Conservation (phyloP, 768 basidiomycete species). For the Pseudohyphozyma bogoriensis region DNA sequence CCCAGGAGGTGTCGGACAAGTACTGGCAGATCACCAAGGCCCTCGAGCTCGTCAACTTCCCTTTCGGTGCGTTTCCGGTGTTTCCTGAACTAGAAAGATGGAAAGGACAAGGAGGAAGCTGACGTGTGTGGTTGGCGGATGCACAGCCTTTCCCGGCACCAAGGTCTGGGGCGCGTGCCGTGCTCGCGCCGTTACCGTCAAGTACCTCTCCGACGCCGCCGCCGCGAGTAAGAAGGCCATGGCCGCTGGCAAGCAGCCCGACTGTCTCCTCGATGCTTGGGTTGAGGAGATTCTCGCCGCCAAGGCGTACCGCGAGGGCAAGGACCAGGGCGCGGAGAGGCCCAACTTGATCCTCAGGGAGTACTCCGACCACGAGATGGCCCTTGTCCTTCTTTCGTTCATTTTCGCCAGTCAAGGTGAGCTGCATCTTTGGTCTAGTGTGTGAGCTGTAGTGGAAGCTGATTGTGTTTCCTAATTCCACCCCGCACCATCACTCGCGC, state of each 20-base stretch:
- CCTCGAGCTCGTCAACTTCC: constrained; percentile 98
- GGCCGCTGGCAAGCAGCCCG: constrained; percentile 62
- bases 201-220: constrained; percentile 63
- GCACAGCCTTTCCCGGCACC: constrained; percentile 67
- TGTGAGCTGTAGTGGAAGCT: no score
- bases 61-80: constrained; percentile 44
- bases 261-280: constrained; percentile 92
- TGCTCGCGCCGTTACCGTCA: constrained; percentile 73
- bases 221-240: constrained; percentile 68
- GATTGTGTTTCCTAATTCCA: background rate
- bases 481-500: constrained; percentile 52
- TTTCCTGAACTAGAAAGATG: no score
- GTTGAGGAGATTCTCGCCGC: constrained; percentile 59
- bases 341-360: constrained; percentile 50
- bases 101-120: background rate
- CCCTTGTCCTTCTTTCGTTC: constrained; percentile 93
- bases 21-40: constrained; percentile 95
- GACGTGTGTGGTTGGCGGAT: background rate
- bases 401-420: constrained; percentile 81
- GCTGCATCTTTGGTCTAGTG: background rate
- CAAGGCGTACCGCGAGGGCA: constrained; percentile 35
- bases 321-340: constrained; percentile 47
- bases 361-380: constrained; percentile 90
- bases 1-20: constrained; percentile 72
- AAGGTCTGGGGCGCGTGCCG: constrained; percentile 90